Percentiles rank a stretch among this genome's conserved stretches.
Evolutionary conservation across 495 filamentous ascomycete genomes (phyloP).

Genomic region (Bacidia gigantensis): DNA sequence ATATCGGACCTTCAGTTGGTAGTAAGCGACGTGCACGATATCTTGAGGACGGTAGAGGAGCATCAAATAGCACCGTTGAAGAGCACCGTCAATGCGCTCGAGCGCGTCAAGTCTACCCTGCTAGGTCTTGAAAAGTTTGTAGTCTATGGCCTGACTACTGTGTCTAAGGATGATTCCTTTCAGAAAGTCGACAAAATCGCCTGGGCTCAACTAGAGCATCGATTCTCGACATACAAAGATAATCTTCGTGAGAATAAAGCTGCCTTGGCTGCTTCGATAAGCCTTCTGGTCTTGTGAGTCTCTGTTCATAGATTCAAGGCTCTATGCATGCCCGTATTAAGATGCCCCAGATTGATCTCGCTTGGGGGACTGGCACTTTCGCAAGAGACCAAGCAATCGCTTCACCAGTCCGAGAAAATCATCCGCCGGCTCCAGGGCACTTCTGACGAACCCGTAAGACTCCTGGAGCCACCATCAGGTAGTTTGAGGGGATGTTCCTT

Average conservation of each 20-base stretch:
- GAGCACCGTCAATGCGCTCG: neutral
- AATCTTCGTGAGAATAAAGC: neutral
- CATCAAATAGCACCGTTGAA: no score
- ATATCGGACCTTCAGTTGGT: constrained; percentile 3
- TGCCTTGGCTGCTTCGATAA: neutral
- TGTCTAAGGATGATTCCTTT: neutral
- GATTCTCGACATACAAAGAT: neutral
- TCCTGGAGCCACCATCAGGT: no score
- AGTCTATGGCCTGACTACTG: constrained; percentile 7
- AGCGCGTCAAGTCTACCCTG: neutral
- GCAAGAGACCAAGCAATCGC: no score
- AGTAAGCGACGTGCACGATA: neutral
- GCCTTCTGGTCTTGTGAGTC: neutral
- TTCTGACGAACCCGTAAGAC: no score
- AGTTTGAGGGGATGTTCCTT: no score
- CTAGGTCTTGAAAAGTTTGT: constrained; percentile 6
- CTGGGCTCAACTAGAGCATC: neutral
- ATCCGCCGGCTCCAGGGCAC: no score
- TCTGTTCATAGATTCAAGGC: neutral
- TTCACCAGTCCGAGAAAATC: no score
- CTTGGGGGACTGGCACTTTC: no score
- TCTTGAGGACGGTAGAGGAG: neutral
- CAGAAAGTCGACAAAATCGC: constrained; percentile 1
- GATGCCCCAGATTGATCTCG: neutral
- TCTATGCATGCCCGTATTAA: neutral